Evolutionary conservation across 306 rosid species (phyloP).

Genomic region (Sicyos baderoa): DNA sequence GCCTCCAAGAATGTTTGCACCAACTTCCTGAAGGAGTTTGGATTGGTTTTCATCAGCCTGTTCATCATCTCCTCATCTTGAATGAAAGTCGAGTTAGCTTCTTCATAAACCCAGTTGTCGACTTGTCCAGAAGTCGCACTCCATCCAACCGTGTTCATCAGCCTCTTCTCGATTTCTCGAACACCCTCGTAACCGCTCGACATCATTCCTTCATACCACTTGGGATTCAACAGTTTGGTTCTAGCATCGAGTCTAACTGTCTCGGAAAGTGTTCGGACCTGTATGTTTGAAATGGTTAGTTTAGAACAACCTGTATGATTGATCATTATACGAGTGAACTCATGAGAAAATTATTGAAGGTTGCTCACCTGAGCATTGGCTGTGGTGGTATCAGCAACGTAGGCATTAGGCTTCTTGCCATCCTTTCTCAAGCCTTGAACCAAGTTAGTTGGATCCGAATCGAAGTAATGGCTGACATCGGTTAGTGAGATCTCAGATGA

Average conservation of each 20-base stretch:
- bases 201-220: conserved; percentile 98
- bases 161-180: conserved; percentile 92
- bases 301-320: not conserved
- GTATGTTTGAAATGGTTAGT: conserved; percentile 24
- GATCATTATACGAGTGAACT: no score
- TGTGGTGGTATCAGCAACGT: conserved; percentile 94
- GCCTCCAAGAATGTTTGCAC: conserved; percentile 95
- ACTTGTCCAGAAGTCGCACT: conserved; percentile 99
- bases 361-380: conserved; percentile 85
- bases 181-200: conserved; percentile 92
- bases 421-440: conserved; percentile 92
- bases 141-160: conserved; percentile 96
- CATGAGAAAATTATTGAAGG: not conserved
- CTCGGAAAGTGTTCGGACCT: conserved; percentile 95
- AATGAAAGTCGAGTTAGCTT: conserved; percentile 95
- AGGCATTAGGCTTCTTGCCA: conserved; percentile 95
- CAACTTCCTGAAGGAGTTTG: conserved; percentile 89
- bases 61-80: conserved; percentile 85
- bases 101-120: conserved; percentile 98
- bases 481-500: conserved; percentile 97
- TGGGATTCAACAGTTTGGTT: conserved; percentile 87
- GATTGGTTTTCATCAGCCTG: conserved; percentile 78
- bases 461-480: conserved; percentile 97
- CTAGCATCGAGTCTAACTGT: conserved; percentile 95
- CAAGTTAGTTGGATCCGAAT: conserved; percentile 91